Evolutionary conservation across 73 alveolate species (phyloP), one percentile per base, ranked within the genome.

Genomic region (Paramecium sexaurelia): DNA sequence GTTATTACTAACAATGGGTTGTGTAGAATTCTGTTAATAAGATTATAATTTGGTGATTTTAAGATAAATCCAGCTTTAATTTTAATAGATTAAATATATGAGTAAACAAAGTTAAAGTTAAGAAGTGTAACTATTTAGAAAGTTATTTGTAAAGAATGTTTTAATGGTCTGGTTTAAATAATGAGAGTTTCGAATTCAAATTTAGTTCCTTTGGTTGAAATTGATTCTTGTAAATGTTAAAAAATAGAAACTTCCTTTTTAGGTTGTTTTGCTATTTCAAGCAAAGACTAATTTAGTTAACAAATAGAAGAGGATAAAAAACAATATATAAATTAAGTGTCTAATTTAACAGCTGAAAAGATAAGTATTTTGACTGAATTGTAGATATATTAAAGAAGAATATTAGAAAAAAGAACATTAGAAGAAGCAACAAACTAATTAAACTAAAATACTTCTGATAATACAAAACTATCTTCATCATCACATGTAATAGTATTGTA

Each of bases 1-100:
- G 3, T 0, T 11, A 5, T n/a, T 43, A 19, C 29, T 26, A 41
- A 26, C 1, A 9, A 22, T 78, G 90, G 41, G 10, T 19, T 19
- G 29, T 78, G 90, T 78, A 24, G 0, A 41, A 0, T 78, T 0
- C 55, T 78, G 13, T 41, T 19, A 41, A 13, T 43, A 13, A 37
- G 90, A 40, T 55, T 78, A 24, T 43, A 78, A 20, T 78, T 11
- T n/a, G 15, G 24, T 13, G 90, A 78, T 7, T 37, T 24, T 15
- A 78, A 9, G 11, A 78, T 78, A 3, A 78, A 78, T 41, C 90
- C 90, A 1, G 90, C 90, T 10, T 22, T 78, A 13, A 41, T 78
- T 73, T 39, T 78, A 26, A 8, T 78, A 41, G 90, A 78, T 78
- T 41, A 19, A 5, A 45, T 78, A 6, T 7, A 7, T 6, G 33